Percentiles rank a stretch among this genome's conserved stretches.
Conservation (phyloP, 2,329 filamentous ascomycete species). For the Penicillium hordei region DNA sequence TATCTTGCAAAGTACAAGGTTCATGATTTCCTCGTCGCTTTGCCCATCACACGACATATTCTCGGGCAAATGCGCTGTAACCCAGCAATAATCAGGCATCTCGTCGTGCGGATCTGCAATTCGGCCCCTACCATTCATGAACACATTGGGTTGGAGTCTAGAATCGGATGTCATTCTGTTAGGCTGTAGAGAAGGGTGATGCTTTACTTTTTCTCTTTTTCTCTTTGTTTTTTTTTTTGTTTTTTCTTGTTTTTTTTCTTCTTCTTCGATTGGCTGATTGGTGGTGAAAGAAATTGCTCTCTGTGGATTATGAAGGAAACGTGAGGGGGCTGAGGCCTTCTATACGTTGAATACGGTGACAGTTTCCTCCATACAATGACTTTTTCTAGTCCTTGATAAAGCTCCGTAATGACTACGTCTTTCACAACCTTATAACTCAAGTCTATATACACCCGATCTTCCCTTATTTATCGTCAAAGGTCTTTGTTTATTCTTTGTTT, state of each 20-base stretch:
- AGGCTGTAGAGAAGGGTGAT: neutral
- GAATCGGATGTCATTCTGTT: neutral
- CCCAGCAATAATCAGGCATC: neutral
- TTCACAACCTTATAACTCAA: neutral
- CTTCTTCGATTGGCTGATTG: neutral
- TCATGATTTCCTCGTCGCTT: constrained; percentile 1
- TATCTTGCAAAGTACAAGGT: neutral
- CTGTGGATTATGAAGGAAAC: neutral
- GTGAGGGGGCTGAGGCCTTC: neutral
- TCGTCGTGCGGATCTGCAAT: constrained; percentile 1
- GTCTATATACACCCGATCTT: neutral
- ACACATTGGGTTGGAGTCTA: neutral
- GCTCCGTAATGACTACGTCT: neutral
- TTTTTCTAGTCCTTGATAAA: neutral
- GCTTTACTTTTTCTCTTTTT: neutral
- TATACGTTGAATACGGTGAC: neutral
- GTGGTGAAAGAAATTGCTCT: neutral
- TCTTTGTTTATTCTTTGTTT: neutral
- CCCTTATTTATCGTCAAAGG: neutral
- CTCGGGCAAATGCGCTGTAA: constrained; percentile 1
- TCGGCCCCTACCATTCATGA: neutral
- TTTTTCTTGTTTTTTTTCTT: neutral
- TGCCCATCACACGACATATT: neutral
- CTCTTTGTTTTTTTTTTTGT: neutral
- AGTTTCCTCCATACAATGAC: neutral